Conservation (phyloP, 2,329 filamentous ascomycete genomes). For the Grosmannia huntii region DNA sequence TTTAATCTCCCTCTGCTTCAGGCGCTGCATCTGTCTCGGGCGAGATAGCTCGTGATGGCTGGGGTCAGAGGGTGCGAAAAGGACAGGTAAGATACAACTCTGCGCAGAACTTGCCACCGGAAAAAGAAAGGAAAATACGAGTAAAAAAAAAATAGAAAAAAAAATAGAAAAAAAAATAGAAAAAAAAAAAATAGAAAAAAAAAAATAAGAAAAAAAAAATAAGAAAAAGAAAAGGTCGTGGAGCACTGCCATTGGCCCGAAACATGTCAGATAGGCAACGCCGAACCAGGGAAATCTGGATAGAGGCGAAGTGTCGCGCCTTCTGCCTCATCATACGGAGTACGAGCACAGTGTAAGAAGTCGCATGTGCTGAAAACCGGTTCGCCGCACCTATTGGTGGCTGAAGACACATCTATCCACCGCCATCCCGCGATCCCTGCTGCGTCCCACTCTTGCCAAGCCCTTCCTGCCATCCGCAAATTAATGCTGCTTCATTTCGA, state of each 20-base stretch:
- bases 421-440: background rate
- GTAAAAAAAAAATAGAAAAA: background rate
- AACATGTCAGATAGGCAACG: background rate
- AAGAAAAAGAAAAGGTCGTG: conserved; percentile 4
- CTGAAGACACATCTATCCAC: background rate
- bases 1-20: too few species aligned
- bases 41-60: too few species aligned
- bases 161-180: background rate
- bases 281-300: background rate
- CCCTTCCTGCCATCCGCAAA: background rate
- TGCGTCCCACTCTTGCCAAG: background rate
- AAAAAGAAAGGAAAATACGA: background rate
- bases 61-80: background rate
- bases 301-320: background rate
- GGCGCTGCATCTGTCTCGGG: too few species aligned
- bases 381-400: background rate
- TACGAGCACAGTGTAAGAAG: background rate
- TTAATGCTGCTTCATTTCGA: background rate
- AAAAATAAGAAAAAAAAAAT: background rate
- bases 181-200: background rate
- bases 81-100: background rate
- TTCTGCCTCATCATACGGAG: background rate
- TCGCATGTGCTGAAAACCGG: background rate
- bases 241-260: conserved; percentile 9
- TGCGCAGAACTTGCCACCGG: background rate